These are phyloP conservation scores for Chenopodium berlandieri DNA, from an alignment of 148 eudicot species.

Conservation along the genomic window DNA sequence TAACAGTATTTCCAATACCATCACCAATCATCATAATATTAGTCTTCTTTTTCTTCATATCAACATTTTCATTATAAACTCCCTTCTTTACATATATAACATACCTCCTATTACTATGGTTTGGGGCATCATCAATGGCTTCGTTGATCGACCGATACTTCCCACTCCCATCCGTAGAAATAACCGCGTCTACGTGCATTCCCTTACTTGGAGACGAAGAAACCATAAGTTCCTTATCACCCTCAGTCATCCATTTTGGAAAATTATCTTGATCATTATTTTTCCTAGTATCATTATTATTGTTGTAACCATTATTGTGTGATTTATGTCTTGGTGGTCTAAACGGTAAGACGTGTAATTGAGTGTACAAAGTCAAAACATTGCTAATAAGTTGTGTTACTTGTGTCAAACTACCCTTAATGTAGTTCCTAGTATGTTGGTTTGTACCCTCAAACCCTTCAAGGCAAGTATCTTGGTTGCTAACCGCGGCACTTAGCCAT, in stretches of 20 bases:
- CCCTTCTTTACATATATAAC: conserved; percentile 79
- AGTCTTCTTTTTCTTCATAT: conserved; percentile 80
- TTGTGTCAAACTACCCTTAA: conserved; percentile 68
- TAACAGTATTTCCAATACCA: conserved; percentile 68
- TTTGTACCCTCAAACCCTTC: conserved; percentile 89
- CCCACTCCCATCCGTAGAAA: conserved; percentile 70
- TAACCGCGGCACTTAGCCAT: conserved; percentile 89
- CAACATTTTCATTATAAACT: conserved; percentile 72
- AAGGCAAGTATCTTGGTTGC: conserved; percentile 93
- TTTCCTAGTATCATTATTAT: background rate
- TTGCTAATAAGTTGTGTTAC: conserved; percentile 83
- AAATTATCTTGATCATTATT: conserved; percentile 22
- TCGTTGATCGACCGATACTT: conserved; percentile 48
- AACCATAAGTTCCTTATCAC: conserved; percentile 55
- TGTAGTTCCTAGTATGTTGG: conserved; percentile 43
- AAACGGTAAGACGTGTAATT: conserved; percentile 57
- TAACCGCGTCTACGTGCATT: conserved; percentile 65
- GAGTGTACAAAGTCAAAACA: conserved; percentile 64
- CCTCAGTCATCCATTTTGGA: conserved; percentile 74
- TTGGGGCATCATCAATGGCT: conserved; percentile 63
- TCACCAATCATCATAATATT: conserved; percentile 82
- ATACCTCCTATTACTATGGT: conserved; percentile 53
- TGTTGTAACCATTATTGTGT: conserved; percentile 16
- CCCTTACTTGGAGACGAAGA: conserved; percentile 29
- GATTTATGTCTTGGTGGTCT: conserved; percentile 35